phyloP scores from a whole-genome alignment of 352 stramenopile genomes.

The Blastocystis sp. region DNA sequence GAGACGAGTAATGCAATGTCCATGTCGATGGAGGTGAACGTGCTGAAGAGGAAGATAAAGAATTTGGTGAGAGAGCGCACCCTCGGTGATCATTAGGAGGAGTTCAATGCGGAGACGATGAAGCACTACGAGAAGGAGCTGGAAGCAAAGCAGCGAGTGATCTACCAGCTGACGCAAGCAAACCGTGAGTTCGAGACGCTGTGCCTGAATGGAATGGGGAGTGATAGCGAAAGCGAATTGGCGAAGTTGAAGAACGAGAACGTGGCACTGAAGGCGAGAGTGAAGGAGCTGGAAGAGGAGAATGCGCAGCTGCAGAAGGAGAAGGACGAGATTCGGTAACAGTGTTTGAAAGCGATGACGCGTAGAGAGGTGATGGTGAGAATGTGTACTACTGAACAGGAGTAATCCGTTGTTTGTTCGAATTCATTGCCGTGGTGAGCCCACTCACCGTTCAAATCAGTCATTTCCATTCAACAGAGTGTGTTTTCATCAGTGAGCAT shows the following conservation, averaged over 20 bases:
- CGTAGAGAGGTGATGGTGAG: slow-evolving; percentile 64
- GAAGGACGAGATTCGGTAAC: slow-evolving; percentile 50
- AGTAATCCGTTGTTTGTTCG: slow-evolving; percentile 18
- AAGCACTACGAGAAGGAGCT: slow-evolving; percentile 62
- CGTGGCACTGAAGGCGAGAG: neutral
- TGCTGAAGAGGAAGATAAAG: slow-evolving; percentile 51
- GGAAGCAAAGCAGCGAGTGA: slow-evolving; percentile 53
- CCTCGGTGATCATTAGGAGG: neutral
- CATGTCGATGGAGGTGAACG: neutral
- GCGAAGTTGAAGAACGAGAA: slow-evolving; percentile 41
- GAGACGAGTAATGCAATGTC: too few relatives aligned
- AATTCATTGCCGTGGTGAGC: too few relatives aligned
- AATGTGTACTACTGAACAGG: slow-evolving; percentile 43
- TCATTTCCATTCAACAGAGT: too few relatives aligned
- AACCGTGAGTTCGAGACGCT: slow-evolving; percentile 69
- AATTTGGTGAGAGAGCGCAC: slow-evolving; percentile 10
- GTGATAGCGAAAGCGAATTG: neutral
- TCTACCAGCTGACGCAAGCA: slow-evolving; percentile 42
- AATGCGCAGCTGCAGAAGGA: slow-evolving; percentile 23
- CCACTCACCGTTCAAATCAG: too few relatives aligned
- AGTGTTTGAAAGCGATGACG: neutral
- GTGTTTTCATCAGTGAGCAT: too few relatives aligned
- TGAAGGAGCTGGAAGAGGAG: slow-evolving; percentile 10
- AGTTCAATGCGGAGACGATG: slow-evolving; percentile 48
- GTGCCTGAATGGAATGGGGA: slow-evolving; percentile 13